Conservation (phyloP, 768 basidiomycete genomes). For the Mycena vitilis region DNA sequence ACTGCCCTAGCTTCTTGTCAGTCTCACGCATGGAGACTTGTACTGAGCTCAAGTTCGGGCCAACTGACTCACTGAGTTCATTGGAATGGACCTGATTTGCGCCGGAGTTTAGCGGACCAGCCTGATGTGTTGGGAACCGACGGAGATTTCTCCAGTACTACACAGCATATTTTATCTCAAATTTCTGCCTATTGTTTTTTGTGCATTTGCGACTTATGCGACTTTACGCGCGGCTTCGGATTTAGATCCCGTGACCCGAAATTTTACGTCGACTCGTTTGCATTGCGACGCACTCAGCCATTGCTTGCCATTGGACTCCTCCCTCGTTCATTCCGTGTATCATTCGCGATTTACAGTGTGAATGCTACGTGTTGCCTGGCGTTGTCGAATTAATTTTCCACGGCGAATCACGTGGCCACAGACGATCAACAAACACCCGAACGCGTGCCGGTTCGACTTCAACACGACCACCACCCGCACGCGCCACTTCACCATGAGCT, state of each 20-base stretch:
- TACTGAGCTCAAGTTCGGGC: too few species aligned
- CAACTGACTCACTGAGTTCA: too few species aligned
- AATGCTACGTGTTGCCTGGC: slow-evolving; percentile 29
- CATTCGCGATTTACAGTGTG: slow-evolving; percentile 23
- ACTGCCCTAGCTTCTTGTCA: too few species aligned
- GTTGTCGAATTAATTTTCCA: slow-evolving; percentile 18
- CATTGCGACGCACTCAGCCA: not conserved
- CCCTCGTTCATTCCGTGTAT: not conserved
- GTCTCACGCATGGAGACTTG: too few species aligned
- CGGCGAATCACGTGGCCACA: slow-evolving; percentile 4
- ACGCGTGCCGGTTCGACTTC: slow-evolving; percentile 21
- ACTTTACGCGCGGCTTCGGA: too few species aligned
- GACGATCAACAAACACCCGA: slow-evolving; percentile 19
- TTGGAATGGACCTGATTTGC: too few species aligned
- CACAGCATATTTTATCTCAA: too few species aligned
- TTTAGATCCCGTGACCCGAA: slow-evolving; percentile 9
- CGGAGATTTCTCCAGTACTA: too few species aligned
- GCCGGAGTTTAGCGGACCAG: too few species aligned
- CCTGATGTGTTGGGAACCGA: too few species aligned
- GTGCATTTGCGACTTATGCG: too few species aligned
- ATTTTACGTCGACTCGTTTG: not conserved
- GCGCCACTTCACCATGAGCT: slow-evolving; percentile 65
- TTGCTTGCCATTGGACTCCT: not conserved
- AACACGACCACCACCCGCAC: slow-evolving; percentile 30
- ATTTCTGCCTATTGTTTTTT: too few species aligned